Evolutionary conservation across 257 asterid genomes (phyloP).

Genomic region (Salvia hispanica): DNA sequence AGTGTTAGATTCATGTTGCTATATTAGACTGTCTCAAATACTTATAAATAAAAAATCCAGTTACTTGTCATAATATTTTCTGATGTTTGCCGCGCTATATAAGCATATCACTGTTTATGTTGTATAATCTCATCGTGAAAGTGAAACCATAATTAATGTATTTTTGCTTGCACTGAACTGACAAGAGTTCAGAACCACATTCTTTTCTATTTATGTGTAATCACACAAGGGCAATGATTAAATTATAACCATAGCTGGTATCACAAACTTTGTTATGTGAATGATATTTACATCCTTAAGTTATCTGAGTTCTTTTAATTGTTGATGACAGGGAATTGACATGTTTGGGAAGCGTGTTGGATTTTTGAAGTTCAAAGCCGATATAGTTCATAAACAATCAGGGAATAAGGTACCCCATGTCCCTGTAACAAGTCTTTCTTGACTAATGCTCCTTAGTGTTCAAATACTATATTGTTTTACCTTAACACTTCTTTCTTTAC

Average conservation of each 20-base stretch:
- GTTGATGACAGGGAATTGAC: conserved; percentile 68
- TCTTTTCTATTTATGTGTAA: background rate
- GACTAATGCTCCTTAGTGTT: conserved; percentile 3
- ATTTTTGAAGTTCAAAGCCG: conserved; percentile 90
- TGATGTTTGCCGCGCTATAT: background rate
- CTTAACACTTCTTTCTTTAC: background rate
- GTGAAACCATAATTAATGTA: conserved; percentile 15
- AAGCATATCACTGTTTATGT: conserved; percentile 3
- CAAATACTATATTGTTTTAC: background rate
- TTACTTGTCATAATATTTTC: background rate
- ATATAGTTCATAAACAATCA: conserved; percentile 66
- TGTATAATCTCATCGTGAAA: conserved; percentile 22
- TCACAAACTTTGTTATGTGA: conserved; percentile 4
- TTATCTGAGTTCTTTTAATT: conserved; percentile 30
- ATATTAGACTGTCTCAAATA: background rate
- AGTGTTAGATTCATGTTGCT: background rate
- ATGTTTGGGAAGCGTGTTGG: conserved; percentile 97
- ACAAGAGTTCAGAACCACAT: conserved; percentile 11
- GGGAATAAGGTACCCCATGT: conserved; percentile 61
- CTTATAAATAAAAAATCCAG: background rate
- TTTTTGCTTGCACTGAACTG: conserved; percentile 3
- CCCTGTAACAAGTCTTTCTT: conserved; percentile 16
- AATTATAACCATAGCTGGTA: background rate
- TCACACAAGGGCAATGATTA: background rate
- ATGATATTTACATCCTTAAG: conserved; percentile 3